phyloP scores from a whole-genome alignment of 257 asterid genomes.

The Fraxinus anomala region DNA sequence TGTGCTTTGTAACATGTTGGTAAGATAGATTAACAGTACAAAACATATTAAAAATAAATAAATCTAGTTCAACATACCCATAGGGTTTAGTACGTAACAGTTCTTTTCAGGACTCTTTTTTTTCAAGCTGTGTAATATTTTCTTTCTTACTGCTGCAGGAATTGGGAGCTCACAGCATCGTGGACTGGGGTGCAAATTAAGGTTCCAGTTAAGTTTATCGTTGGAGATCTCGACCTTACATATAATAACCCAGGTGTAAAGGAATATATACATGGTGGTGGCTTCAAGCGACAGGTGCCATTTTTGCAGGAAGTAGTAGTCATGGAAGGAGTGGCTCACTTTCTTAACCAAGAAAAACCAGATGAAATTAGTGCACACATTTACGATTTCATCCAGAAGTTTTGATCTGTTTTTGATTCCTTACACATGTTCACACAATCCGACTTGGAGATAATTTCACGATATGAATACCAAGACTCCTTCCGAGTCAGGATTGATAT shows the following conservation, averaged over 20 bases:
- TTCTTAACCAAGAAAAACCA: conserved; percentile 73
- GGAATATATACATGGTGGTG: conserved; percentile 69
- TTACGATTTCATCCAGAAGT: conserved; percentile 61
- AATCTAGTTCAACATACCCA: neutral
- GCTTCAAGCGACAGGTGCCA: conserved; percentile 65
- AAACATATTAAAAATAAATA: neutral
- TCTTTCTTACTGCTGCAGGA: conserved; percentile 43
- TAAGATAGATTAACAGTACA: neutral
- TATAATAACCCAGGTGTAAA: conserved; percentile 70
- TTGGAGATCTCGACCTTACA: conserved; percentile 74
- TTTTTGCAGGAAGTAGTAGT: conserved; percentile 68
- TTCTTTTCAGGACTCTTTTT: neutral
- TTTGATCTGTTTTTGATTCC: conserved; percentile 27
- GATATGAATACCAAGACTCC: neutral
- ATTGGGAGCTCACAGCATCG: conserved; percentile 79
- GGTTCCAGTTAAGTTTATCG: conserved; percentile 84
- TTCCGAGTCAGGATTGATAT: neutral
- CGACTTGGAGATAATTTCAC: neutral
- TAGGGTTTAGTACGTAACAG: neutral
- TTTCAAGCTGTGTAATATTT: neutral
- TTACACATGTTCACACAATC: neutral
- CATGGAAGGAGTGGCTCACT: conserved; percentile 96
- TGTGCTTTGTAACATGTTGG: neutral
- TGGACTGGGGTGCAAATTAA: conserved; percentile 65
- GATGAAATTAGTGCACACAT: conserved; percentile 74